These are phyloP conservation scores for Paraurostyla sp. DNA, from an alignment of 73 alveolate genomes.

Conservation along the genomic window DNA sequence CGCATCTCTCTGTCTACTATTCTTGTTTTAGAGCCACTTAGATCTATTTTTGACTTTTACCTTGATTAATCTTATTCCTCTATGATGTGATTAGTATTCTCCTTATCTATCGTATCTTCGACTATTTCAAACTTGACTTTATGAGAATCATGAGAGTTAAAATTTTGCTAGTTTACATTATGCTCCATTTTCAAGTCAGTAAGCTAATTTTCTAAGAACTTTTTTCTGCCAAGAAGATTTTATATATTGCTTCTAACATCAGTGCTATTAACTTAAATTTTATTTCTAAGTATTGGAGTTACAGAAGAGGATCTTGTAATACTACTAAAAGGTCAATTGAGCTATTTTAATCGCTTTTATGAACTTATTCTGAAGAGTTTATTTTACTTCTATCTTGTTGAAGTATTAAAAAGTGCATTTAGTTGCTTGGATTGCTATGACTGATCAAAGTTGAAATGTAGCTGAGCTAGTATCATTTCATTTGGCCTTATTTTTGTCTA, in stretches of 20 bases:
- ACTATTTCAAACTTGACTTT: too few species aligned
- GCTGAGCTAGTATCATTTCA: background rate
- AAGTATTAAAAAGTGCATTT: background rate
- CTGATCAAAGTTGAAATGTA: background rate
- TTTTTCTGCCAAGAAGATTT: background rate
- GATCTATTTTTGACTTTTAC: background rate
- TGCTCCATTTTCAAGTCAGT: background rate
- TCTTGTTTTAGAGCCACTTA: too few species aligned
- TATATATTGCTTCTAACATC: background rate
- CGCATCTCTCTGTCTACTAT: too few species aligned
- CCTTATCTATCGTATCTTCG: too few species aligned
- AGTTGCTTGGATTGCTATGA: background rate
- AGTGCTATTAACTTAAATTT: background rate
- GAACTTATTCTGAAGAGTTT: background rate
- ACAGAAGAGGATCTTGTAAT: background rate
- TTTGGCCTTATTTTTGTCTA: background rate
- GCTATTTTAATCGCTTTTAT: background rate
- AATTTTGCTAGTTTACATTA: background rate
- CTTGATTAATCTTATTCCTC: background rate
- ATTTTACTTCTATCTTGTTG: background rate
- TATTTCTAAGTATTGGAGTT: too few species aligned
- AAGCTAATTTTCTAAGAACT: background rate
- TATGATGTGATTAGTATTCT: too few species aligned
- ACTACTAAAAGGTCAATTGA: background rate
- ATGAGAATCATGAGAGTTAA: too few species aligned